A percentile compares a stretch with the other conserved stretches of the same genome.
Evolutionary conservation across 352 stramenopile genomes (phyloP).

Genomic region (Phytophthora parvispora): DNA sequence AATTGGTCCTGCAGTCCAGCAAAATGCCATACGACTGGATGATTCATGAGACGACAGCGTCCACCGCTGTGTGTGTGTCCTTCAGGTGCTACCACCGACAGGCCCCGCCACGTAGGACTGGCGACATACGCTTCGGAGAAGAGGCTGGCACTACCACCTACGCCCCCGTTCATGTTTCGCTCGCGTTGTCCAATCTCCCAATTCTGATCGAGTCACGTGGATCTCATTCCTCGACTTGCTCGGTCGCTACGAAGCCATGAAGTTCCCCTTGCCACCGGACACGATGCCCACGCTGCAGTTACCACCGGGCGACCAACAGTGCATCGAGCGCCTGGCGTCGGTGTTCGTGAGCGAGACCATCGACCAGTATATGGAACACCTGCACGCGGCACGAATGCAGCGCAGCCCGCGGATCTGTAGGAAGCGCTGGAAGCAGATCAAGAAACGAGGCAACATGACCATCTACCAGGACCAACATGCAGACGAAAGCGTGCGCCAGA

Average conservation of each 20-base stretch:
- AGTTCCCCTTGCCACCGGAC: slow-evolving; percentile 37
- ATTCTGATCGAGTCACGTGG: not conserved
- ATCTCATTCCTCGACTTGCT: slow-evolving; percentile 1
- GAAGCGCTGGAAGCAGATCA: slow-evolving; percentile 45
- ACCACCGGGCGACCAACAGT: slow-evolving; percentile 20
- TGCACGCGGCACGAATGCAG: slow-evolving; percentile 12
- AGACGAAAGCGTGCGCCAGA: slow-evolving; percentile 31
- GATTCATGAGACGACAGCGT: slow-evolving; percentile 15
- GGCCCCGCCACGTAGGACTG: slow-evolving; percentile 5
- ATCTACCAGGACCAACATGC: slow-evolving; percentile 33
- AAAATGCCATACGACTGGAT: slow-evolving; percentile 1
- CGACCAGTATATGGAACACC: slow-evolving; percentile 43
- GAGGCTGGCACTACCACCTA: not conserved
- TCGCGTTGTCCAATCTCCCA: not conserved
- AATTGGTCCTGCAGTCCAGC: not conserved
- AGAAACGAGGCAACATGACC: slow-evolving; percentile 36
- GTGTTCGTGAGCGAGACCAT: slow-evolving; percentile 42
- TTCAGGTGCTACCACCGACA: not conserved
- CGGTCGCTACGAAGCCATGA: slow-evolving; percentile 19
- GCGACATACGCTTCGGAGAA: not conserved
- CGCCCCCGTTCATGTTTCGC: not conserved
- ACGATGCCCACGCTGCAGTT: slow-evolving; percentile 34
- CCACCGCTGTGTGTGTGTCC: not conserved
- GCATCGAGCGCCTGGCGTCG: slow-evolving; percentile 36
- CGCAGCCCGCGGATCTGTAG: slow-evolving; percentile 20